Evolutionary conservation across 768 basidiomycete genomes (phyloP).

Genomic region (Termitomyces sp.): DNA sequence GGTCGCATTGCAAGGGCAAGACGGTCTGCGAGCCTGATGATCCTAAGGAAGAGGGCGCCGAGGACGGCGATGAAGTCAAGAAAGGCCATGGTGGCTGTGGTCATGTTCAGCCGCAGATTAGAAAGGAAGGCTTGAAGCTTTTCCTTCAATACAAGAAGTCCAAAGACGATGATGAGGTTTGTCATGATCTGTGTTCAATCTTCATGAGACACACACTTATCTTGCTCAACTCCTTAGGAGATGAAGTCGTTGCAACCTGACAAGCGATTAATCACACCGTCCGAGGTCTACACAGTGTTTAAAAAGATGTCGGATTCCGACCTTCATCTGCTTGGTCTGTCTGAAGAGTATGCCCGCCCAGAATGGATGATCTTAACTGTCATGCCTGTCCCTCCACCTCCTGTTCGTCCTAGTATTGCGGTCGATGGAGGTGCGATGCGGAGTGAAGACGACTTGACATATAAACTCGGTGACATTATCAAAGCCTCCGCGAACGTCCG

Average conservation of each 20-base stretch:
- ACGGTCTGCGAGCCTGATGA: conserved; percentile 87
- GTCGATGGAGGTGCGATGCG: conserved; percentile 96
- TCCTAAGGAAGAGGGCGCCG: conserved; percentile 78
- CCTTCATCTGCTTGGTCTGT: conserved; percentile 84
- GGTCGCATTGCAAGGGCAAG: conserved; percentile 84
- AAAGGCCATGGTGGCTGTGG: conserved; percentile 98
- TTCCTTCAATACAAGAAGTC: conserved; percentile 91
- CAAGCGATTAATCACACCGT: conserved; percentile 75
- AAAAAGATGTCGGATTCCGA: conserved; percentile 93
- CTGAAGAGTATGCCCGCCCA: conserved; percentile 92
- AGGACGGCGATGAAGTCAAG: conserved; percentile 66
- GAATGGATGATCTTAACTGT: conserved; percentile 99
- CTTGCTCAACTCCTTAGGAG: conserved; percentile 42
- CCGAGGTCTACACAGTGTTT: conserved; percentile 90
- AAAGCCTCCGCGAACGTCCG: conserved; percentile 91
- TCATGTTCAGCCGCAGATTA: conserved; percentile 79
- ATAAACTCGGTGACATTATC: conserved; percentile 95
- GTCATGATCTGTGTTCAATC: conserved; percentile 22
- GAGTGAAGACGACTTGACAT: conserved; percentile 97
- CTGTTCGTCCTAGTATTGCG: conserved; percentile 96
- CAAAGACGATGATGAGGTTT: conserved; percentile 93
- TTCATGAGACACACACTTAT: conserved; percentile 1
- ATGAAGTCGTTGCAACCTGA: conserved; percentile 77
- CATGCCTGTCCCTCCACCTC: conserved; percentile 95
- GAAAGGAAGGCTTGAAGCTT: conserved; percentile 94